Base-by-base conservation (phyloP, 768 basidiomycete species). In the Gloeophyllum trabeum region DNA sequence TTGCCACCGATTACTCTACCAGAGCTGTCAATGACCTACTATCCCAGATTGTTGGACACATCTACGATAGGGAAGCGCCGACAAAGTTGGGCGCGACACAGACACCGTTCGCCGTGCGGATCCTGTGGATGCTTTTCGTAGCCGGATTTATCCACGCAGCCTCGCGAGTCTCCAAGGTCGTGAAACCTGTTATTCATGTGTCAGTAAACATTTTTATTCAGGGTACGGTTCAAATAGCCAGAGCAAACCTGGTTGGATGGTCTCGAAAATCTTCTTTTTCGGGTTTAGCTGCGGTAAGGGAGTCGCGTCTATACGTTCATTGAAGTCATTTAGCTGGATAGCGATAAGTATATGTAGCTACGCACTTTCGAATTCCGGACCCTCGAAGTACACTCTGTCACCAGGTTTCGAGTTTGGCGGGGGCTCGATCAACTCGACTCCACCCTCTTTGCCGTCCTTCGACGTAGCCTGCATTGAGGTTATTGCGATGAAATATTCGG, bases 231-330 rank as follows among this genome's bases (percentile, higher is more conserved):
- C 34, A 36, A 37, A 40, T 35, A 39, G 49, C 36, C 25, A 42
- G 43, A n/a, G 41, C 61, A 19, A 51, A 81, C 89, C 84, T 40
- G 92, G 91, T 57, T 96, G 96, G 39, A 99, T 77, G 0, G 92
- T 83, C 65, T 99, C 96, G 54, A 97, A 99, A 24, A 98, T 87
- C 66, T 98, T 99, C 70, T 96, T 98, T 67, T 98, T 99, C 10
- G 96, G 96, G 61, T 97, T 97, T 44, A 99, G 69, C 54, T 93
- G 90, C 5, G 82, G 54, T 19, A 94, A 64, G 0, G 92, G 85
- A 16, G 67, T 71, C 1, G 70, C 70, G 51, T 66, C 82, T 82
- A 40, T 34, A 21, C 47, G 44, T 21, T 43, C 21, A 28, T 3
- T 35, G 28, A 32, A 14, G 19, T 24, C 36, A 12, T 39, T 35